Conservation (phyloP, 371 early-diverging fungal species). For the Catenaria anguillulae region DNA sequence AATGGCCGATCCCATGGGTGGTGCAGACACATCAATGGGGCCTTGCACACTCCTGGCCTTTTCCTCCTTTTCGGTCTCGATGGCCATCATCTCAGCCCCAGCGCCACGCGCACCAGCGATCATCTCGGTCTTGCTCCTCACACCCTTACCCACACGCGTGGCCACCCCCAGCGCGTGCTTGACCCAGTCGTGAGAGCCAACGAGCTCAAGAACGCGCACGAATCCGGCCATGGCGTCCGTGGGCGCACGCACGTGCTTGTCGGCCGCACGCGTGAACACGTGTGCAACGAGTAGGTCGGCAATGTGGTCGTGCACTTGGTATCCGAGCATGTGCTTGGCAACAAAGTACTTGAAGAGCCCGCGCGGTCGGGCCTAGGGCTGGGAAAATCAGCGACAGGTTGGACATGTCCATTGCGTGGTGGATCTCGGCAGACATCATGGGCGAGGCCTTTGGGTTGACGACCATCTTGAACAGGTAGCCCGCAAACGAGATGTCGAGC, state of each 20-base stretch:
- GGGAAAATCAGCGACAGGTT: background rate
- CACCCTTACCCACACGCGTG: too few relatives aligned
- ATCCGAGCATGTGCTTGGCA: background rate
- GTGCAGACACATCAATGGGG: background rate
- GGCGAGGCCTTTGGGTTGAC: background rate
- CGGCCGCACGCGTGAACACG: background rate
- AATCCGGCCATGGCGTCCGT: background rate
- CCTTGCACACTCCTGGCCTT: background rate
- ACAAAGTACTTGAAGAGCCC: background rate
- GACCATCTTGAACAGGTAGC: background rate
- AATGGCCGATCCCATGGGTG: background rate
- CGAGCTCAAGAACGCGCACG: background rate
- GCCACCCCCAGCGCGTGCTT: background rate
- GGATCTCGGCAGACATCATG: background rate
- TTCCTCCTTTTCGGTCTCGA: too few relatives aligned
- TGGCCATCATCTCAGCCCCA: too few relatives aligned
- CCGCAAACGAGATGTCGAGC: background rate
- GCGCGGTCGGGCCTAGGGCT: background rate
- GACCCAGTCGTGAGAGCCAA: background rate
- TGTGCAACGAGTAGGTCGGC: background rate
- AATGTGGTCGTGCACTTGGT: conserved; percentile 1
- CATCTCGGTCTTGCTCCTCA: too few relatives aligned
- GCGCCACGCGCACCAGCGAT: too few relatives aligned
- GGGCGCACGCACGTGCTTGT: background rate
- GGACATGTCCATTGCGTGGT: background rate